Base-by-base conservation (phyloP, 768 basidiomycete species). In the Leccinum broughii region DNA sequence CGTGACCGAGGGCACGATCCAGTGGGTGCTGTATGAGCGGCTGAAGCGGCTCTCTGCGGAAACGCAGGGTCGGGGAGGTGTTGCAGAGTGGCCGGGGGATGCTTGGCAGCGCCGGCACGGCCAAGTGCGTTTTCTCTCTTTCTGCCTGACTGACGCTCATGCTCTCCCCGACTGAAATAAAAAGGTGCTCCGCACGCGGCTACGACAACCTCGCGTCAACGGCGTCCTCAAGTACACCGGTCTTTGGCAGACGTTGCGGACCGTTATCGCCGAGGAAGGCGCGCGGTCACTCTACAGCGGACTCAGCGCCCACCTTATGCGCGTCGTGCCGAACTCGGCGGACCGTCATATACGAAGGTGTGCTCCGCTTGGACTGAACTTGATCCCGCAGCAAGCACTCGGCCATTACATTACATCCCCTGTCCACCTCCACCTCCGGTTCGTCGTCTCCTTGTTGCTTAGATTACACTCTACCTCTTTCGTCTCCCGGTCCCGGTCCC, bases 11-110 rank as follows among this genome's bases (percentile, higher is more conserved):
- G 89, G 89, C 3, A 93, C 93, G 20, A 98, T 99, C 53, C 95
- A 98, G 73, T 99, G 97, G 97, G 90, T 90, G 41, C 77, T 99
- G 15, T 98, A 99, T 72, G 97, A 99, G 76, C 85, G 89, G 55
- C 78, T 98, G 67, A 98, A 98, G 76, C 81, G 75, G 63, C 66
- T 95, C 34, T 86, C 81, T 5, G 77, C 77, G 32, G 75, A 74
- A 1, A 74, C 80, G 14, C 81, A 89, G 60, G 84, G 82, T 0
- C 78, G 78, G 56, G 85, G 89, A 11, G 83, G 85, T 4, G 66
- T 79, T 4, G 74, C 71, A 13, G 88, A 91, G 66, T 96, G 92
- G 89, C 61, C 81, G 2, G 88, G 90, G 3, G 28, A 91, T 95
- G 85, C 77, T 97, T 3, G 91, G 86, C 1, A 95, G 94, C 54